Base-by-base conservation (phyloP, 1,284 basidiomycete species). In the Pterulicium gracile region DNA sequence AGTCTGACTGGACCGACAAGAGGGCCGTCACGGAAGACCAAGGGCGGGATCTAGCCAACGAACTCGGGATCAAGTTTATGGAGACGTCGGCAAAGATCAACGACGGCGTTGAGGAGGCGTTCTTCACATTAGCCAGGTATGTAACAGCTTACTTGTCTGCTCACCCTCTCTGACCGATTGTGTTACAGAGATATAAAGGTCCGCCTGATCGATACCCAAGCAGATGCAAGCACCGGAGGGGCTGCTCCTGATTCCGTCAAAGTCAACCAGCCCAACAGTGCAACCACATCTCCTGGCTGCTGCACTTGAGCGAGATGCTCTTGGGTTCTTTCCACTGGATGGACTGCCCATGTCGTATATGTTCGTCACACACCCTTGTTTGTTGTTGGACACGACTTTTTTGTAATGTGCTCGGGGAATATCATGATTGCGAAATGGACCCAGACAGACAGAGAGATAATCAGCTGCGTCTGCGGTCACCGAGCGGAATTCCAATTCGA, bases 1-100 rank as follows among this genome's bases (percentile, higher is more conserved):
- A 99, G 70, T 96, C 88, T 50, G 96, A 99, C 66, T 97, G 94
- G 93, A 82, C 85, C 47, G 95, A 98, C 68, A 98, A 98, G 73
- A 85, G 89, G 55, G 88, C 82, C 18, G 88, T 99, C 47, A 84
- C 89, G 1, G 81, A 85, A 59, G 85, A 91, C 57, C 86, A 90
- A 63, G 86, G 86, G 43, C 78, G 76, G 44, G 81, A 84, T 55
- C 75, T 95, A 24, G 92, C 92, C 12, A 71, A 81, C 46, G 91
- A 95, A 61, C 75, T 98, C 43, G 94, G 92, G 22, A 77, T 99
- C 63, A 83, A 81, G 60, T 98, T 98, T 66, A 88, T 98, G 76
- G 96, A 98, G 72, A 98, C 96, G 4, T 93, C 88, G 23, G 96
- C 96, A 46, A 98, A 98, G 74, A 78, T 89, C 44, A 98, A 98